These are phyloP conservation scores for Ophiostoma quercus DNA, from an alignment of 2,329 filamentous ascomycete species.

Conservation along the genomic window DNA sequence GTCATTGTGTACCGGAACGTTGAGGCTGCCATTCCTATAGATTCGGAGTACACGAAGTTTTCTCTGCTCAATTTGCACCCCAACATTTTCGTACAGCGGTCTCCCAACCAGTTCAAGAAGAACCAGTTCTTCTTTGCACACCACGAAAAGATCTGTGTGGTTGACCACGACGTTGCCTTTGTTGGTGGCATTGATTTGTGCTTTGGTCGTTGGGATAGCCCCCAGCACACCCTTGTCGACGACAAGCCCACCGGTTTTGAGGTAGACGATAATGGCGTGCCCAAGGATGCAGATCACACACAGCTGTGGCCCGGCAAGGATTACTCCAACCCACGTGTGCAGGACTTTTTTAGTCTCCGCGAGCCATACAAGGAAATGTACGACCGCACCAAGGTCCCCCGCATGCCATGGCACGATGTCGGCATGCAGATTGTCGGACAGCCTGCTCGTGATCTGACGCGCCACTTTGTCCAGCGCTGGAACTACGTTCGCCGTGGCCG, in stretches of 20 bases:
- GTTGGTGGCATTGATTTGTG: conserved; percentile 94
- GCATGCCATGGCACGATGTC: conserved; percentile 99
- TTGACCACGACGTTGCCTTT: conserved; percentile 94
- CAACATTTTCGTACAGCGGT: conserved; percentile 93
- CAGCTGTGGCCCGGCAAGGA: conserved; percentile 97
- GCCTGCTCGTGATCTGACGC: conserved; percentile 84
- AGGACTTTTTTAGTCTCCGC: conserved; percentile 89
- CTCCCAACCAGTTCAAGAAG: conserved; percentile 95
- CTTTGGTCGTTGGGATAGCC: conserved; percentile 95
- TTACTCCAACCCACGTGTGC: conserved; percentile 92
- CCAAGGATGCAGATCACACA: conserved; percentile 87
- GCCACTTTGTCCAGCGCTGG: conserved; percentile 97
- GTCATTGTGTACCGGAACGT: conserved; percentile 98
- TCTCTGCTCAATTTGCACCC: conserved; percentile 91
- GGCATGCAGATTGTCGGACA: conserved; percentile 97
- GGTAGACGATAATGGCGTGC: conserved; percentile 60
- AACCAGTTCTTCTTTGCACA: conserved; percentile 99
- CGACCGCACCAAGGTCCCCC: conserved; percentile 76
- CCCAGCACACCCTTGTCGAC: conserved; percentile 83
- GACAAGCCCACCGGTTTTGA: conserved; percentile 96
- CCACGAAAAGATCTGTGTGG: conserved; percentile 95
- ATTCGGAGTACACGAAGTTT: conserved; percentile 97
- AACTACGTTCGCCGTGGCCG: conserved; percentile 92
- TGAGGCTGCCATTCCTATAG: conserved; percentile 92
- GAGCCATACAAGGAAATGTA: conserved; percentile 99